Evolutionary conservation across 306 rosid genomes (phyloP), one percentile per base, ranked within the genome.

Genomic region (Albizia julibrissin): DNA sequence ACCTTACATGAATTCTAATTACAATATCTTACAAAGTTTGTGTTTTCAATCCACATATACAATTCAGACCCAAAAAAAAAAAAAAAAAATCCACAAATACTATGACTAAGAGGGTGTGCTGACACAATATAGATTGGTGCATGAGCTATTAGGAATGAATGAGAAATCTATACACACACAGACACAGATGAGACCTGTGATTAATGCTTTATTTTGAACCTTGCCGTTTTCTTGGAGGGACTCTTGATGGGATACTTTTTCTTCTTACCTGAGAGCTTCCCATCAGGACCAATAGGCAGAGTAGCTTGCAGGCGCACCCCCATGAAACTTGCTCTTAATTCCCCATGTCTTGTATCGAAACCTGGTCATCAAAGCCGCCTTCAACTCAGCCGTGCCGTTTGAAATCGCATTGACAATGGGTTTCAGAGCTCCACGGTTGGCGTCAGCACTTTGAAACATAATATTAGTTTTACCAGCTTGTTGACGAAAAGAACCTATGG

Each of bases 311-410:
- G 72, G 58, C 78, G 81, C 76, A 84, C 47, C 50, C 80, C 81
- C 81, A 19, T 80, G 88, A 56, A 61, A 87, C 85, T 84, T 86
- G 83, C 89, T 87, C 87, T 46, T 87, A 44, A 84, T 76, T 24
- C 93, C 93, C 89, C 84, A 86, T 44, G 88, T 90, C 84, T 80
- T 87, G 84, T 80, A 87, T 10, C 62, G 79, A 44, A 87, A 8
- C 76, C 79, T 72, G 31, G 88, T 84, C 39, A 16, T 37, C 34
- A 90, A 37, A 58, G 78, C 74, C 47, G 69, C 90, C 84, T 78
- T 82, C 77, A 90, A 62, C 79, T 84, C 89, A 2, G 82, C 81
- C 13, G 88, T 90, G 85, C 87, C 85, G 34, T 90, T 80, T 5
- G 69, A 69, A 19, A 80, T 80, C 39, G 88, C 87, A 15, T 84